Evolutionary conservation across 768 basidiomycete species (phyloP).

Genomic region (Suillus placidus): DNA sequence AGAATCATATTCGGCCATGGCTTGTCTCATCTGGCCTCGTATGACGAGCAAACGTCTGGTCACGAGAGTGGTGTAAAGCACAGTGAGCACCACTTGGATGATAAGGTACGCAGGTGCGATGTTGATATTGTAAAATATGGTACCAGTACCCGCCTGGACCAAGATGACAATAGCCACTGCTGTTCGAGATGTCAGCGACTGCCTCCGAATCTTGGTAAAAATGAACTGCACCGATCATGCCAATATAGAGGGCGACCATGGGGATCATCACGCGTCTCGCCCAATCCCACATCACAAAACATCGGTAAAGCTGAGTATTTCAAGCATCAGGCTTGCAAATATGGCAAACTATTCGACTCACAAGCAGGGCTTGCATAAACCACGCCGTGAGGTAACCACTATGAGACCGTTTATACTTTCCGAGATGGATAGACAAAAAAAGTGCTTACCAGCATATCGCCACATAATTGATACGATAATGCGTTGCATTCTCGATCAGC

Average conservation of each 20-base stretch:
- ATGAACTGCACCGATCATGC: background rate
- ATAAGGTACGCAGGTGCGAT: background rate
- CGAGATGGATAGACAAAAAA: no score
- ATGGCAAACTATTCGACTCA: background rate
- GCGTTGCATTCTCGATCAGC: background rate
- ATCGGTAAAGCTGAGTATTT: conserved; percentile 3
- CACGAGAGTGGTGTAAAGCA: background rate
- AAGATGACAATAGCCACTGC: background rate
- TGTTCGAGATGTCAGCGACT: background rate
- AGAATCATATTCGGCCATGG: background rate
- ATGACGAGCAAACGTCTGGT: background rate
- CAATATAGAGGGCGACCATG: background rate
- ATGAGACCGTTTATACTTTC: no score
- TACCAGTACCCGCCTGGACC: background rate
- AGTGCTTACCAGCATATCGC: background rate
- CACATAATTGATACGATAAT: background rate
- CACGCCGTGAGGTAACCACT: background rate
- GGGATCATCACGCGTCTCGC: background rate
- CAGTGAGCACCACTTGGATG: background rate
- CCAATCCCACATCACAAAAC: background rate
- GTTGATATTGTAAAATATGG: background rate
- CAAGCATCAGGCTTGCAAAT: background rate
- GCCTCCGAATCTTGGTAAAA: no score
- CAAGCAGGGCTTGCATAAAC: background rate
- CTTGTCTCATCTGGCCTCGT: background rate